Evolutionary conservation across 495 filamentous ascomycete genomes (phyloP).

Genomic region (Tuber melanosporum): DNA sequence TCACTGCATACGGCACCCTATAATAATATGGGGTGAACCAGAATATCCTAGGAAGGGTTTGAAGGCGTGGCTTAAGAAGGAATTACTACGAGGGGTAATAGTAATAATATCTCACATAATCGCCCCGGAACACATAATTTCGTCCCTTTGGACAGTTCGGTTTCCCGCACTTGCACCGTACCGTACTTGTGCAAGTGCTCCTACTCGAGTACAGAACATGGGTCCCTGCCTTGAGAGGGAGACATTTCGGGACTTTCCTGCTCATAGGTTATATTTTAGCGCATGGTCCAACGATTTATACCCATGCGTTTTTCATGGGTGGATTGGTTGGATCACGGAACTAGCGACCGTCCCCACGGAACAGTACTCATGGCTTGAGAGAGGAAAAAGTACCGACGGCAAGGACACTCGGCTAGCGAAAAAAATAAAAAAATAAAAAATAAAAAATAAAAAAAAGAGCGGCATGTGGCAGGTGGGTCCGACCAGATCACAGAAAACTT

Average conservation of each 20-base stretch:
- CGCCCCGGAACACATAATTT: no score
- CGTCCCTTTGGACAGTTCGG: no score
- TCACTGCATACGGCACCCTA: no score
- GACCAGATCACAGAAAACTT: neutral
- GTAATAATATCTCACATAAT: no score
- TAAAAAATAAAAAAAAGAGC: neutral
- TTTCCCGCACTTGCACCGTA: no score
- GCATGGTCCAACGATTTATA: neutral
- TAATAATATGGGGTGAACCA: no score
- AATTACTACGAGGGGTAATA: no score
- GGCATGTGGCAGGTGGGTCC: neutral
- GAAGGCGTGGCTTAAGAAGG: no score
- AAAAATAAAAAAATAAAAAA: neutral
- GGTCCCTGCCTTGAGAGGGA: neutral
- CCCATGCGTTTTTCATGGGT: neutral
- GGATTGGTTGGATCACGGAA: neutral
- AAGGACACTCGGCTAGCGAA: neutral
- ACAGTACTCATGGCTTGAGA: neutral
- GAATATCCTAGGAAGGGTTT: no score
- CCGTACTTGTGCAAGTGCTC: no score
- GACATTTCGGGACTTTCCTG: neutral
- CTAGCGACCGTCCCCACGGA: neutral
- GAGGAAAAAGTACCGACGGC: neutral
- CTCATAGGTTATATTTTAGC: neutral
- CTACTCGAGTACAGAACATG: neutral